Evolutionary conservation across 2,329 filamentous ascomycete genomes (phyloP), one percentile per base, ranked within the genome.

Genomic region (Microthyrium microscopicum): DNA sequence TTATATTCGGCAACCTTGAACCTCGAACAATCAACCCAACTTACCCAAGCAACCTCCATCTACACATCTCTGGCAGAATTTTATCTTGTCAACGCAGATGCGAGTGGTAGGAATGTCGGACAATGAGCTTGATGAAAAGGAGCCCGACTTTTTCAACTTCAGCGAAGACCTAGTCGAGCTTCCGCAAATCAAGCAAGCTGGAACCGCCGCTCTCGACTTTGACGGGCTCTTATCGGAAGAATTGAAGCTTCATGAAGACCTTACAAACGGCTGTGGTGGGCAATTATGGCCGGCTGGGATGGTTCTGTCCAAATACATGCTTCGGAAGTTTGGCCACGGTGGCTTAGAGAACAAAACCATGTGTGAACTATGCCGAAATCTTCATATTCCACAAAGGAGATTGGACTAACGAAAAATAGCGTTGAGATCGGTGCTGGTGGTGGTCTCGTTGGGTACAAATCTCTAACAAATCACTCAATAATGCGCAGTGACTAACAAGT

Each of bases 241-340:
- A 28, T 65, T 95, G 40, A 64, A 69, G 39, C 69, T 95, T 12
- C 78, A 81, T 47, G 84, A 94, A 54, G 85, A 95, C 54, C 67
- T 93, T 30, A 72, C 70, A 37, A 72, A 80, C 41, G 89, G 89
- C 39, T 95, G 89, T 54, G 89, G 89, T 31, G 89, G 89, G 3
- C 81, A 91, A 56, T 67, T 91, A 8, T 95, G 89, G 89, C 87
- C 85, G 3, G 87, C 87, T 1, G 89, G 89, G 8, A 79, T 92
- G 73, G 70, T 89, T 12, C 63, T 98, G 34, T 70, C 79, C 15
- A 82, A 77, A 54, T 91, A 95, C 51, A 69, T 95, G 66, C 64
- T 95, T 38, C 70, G 76, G 33, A 75, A n/a, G n/a, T n/a, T n/a
- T n/a, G n/a, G n/a, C n/a, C n/a, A n/a, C n/a, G n/a, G n/a, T n/a